Base-by-base conservation (phyloP, 208 protist species). In the Leishmania braziliensis region DNA sequence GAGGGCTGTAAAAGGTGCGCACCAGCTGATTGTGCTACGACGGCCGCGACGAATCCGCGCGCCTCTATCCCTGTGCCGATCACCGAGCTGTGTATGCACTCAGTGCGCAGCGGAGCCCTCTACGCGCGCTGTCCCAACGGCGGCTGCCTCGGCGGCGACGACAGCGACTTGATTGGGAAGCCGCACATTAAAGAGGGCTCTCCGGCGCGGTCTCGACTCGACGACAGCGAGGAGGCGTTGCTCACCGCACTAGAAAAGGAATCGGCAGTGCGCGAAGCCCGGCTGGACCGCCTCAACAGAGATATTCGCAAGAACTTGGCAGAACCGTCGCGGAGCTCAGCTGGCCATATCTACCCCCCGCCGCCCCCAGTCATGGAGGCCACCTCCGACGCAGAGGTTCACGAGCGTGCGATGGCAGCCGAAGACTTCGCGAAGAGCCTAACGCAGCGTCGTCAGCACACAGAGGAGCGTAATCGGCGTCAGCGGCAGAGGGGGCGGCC, bases 371-470 rank as follows among this genome's bases (percentile, higher is more conserved):
- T 96, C 5, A 87, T 89, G 39, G 51, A 82, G 46, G 90, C 86
- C 0, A 80, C 80, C 6, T 91, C 69, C 5, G 93, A 97, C 56
- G 87, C 84, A 0, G 91, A 95, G 68, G 79, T 95, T 10, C 85
- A 90, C 68, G 88, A 94, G 79, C 72, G 88, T 48, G 92, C 92
- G 14, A 68, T 86, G 69, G 79, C 90, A 10, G 90, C 89, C 0
- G 87, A 93, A 73, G 85, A 88, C 43, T 93, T 94, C 69, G 84
- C 88, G 6, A 82, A 82, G 75, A 84, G 73, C 36, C 77, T 88
- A 56, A 50, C 51, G 46, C 62, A 81, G 71, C 78, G 79, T 53
- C 82, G 75, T 26, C 58, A 36, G 26, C 77, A 83, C 69, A 78
- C 51, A 33, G 79, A 83, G 46, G 79, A 77, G 20, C 69, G 72